Evolutionary conservation across 2,329 filamentous ascomycete species (phyloP), one percentile per base, ranked within the genome.

Genomic region (Claviceps purpurea): DNA sequence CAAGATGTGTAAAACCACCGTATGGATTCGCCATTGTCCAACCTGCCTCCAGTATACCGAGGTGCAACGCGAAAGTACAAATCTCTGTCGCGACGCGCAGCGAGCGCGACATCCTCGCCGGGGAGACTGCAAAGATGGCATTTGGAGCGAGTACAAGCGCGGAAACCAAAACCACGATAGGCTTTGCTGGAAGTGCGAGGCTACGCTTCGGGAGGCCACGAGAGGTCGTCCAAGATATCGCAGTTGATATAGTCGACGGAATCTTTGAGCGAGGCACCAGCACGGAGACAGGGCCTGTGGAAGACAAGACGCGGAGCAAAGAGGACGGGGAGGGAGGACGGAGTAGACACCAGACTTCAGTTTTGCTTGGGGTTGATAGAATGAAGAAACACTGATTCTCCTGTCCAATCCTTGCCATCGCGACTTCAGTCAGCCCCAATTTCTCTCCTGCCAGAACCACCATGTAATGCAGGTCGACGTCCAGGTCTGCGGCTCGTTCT

Each of bases 101-200:
- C 43, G 37, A 30, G 50, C 50, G 11, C 43, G 50, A 40, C 24
- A 51, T 26, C 50, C 50, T 7, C 44, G 37, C 5, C 50, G 50
- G 13, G 50, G 50, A 20, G 43, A 47, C n/a, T 51, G 50, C 43
- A 51, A 51, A 16, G 50, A 51, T 16, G 50, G 50, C 37, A 47
- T 51, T 4, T 41, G 50, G 50, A 51, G 34, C 11, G 50, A 51
- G 5, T 51, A 51, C 50, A 37, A 20, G 22, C 34, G 11, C 6
- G 16, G 37, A 6, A 37, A n/a, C 2, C 16, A 16, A 8, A 5
- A 30, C 26, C 37, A 40, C 11, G n/a, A 38, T 14, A 51, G 50
- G 7, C 20, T 51, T 11, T 51, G 50, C 24, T 11, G 20, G 43
- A 14, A 42, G 4, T 51, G 50, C 14, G 22, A 51, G 50, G 11